A percentile compares a stretch with the other conserved stretches of the same genome.
Evolutionary conservation across 306 rosid species (phyloP).

Genomic region (Echinosophora koreensis): DNA sequence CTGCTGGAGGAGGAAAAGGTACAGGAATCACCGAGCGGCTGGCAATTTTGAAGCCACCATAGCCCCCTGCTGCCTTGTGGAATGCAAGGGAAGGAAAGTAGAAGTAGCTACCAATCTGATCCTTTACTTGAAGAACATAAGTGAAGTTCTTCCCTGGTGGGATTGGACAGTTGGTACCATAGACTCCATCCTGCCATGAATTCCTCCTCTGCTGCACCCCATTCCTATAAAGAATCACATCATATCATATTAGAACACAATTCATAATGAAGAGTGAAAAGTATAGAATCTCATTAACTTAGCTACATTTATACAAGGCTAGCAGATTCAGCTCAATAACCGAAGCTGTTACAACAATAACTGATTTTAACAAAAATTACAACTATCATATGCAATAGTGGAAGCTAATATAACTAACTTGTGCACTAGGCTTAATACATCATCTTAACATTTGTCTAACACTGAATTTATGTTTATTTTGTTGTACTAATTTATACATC

Average conservation of each 20-base stretch:
- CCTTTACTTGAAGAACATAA: constrained; percentile 87
- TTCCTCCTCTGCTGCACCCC: constrained; percentile 92
- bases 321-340: too few species aligned
- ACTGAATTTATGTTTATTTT: not conserved
- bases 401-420: too few species aligned
- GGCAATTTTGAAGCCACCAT: constrained; percentile 75
- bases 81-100: constrained; percentile 89
- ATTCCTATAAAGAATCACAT: constrained; percentile 63
- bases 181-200: constrained; percentile 95
- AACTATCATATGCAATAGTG: too few species aligned
- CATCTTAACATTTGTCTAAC: constrained; percentile 21
- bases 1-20: constrained; percentile 85
- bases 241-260: not conserved
- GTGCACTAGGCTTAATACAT: too few species aligned
- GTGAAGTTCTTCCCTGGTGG: constrained; percentile 90
- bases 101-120: constrained; percentile 92
- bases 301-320: too few species aligned
- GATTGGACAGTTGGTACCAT: constrained; percentile 90
- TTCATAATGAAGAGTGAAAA: too few species aligned
- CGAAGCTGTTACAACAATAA: too few species aligned
- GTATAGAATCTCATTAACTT: too few species aligned
- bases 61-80: constrained; percentile 94
- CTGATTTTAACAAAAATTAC: too few species aligned
- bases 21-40: constrained; percentile 85
- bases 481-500: too few species aligned